Conservation (phyloP, 805 yeast genomes). For the Suhomyces vadensis region DNA sequence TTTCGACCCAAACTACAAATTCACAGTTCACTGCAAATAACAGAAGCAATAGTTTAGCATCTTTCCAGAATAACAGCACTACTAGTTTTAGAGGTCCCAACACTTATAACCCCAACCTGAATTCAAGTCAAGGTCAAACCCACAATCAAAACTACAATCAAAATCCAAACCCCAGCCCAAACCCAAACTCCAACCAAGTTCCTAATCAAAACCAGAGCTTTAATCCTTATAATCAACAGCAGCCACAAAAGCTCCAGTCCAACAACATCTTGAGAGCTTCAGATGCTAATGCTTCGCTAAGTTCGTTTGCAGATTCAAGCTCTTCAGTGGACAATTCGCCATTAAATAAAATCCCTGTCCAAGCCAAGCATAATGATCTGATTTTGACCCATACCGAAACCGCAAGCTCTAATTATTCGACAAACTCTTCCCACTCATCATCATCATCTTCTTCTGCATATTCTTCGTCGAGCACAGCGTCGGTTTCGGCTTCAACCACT, state of each 20-base stretch:
- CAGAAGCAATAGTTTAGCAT: slow-evolving; percentile 3
- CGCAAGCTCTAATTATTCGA: not conserved
- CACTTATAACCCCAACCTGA: not conserved
- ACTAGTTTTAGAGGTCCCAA: not conserved
- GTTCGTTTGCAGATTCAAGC: slow-evolving; percentile 3
- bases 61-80: not conserved
- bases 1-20: not conserved
- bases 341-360: not conserved
- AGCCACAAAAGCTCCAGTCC: slow-evolving; percentile 7
- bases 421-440: slow-evolving; percentile 2
- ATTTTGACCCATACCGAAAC: not conserved
- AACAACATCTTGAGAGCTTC: slow-evolving; percentile 6
- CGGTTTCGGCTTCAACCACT: slow-evolving; percentile 9
- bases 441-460: slow-evolving; percentile 3
- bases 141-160: not conserved
- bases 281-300: slow-evolving; percentile 6
- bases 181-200: not conserved
- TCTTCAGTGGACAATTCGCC: slow-evolving; percentile 4
- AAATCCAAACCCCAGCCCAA: not conserved
- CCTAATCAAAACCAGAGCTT: not conserved
- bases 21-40: slow-evolving; percentile 1
- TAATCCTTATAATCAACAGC: slow-evolving; percentile 3
- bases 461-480: slow-evolving; percentile 8
- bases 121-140: too few species aligned
- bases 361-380: not conserved